phyloP scores from a whole-genome alignment of 176 grass and related monocot genomes.

The Oryza officinalis region DNA sequence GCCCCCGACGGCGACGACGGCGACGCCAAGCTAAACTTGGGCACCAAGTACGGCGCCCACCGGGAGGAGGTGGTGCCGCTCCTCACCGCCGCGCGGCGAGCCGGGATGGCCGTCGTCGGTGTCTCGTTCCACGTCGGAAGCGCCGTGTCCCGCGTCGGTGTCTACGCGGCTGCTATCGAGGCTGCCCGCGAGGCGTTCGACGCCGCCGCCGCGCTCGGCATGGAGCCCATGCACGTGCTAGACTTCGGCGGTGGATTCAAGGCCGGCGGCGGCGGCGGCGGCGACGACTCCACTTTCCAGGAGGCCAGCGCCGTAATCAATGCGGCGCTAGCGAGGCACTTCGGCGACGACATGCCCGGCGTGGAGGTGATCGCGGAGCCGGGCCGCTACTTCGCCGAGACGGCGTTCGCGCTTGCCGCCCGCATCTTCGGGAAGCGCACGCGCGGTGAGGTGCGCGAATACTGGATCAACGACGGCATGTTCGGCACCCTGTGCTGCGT shows the following conservation, averaged over 20 bases:
- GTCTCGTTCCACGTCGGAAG: constrained; percentile 55
- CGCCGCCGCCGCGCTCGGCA: not conserved
- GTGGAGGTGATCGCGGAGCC: constrained; percentile 42
- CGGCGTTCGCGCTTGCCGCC: constrained; percentile 29
- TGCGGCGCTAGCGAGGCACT: not conserved
- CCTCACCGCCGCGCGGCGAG: constrained; percentile 26
- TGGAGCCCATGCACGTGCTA: constrained; percentile 43
- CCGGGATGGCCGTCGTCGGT: not conserved
- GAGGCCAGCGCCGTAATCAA: constrained; percentile 3
- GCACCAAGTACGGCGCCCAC: constrained; percentile 37
- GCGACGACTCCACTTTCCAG: not conserved
- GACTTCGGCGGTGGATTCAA: constrained; percentile 45
- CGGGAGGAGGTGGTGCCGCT: constrained; percentile 37
- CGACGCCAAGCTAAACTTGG: constrained; percentile 12
- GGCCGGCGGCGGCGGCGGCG: not conserved
- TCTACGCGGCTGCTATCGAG: constrained; percentile 23
- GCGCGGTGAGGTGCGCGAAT: constrained; percentile 39
- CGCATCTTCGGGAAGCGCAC: constrained; percentile 42
- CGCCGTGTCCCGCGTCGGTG: not conserved
- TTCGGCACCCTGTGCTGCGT: constrained; percentile 47
- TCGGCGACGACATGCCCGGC: constrained; percentile 17
- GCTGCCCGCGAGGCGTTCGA: constrained; percentile 34
- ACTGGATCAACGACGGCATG: constrained; percentile 54
- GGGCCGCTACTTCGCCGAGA: constrained; percentile 40
- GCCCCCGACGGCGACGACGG: constrained; percentile 20